phyloP scores from a whole-genome alignment of 202 grass and related monocot species.

The Hordeum pubiflorum region DNA sequence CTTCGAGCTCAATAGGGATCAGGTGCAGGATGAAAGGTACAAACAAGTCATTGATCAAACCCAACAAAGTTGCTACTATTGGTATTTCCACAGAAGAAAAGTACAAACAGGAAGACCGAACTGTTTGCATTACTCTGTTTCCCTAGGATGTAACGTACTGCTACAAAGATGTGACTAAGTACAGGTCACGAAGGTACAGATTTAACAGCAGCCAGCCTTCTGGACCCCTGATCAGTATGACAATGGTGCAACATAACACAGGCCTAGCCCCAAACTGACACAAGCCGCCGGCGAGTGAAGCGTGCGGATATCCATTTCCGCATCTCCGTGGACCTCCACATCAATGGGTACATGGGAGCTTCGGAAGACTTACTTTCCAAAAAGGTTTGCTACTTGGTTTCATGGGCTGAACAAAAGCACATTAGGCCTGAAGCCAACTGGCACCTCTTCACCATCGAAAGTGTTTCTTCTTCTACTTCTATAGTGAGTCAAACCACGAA shows the following conservation, averaged over 20 bases:
- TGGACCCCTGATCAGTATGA: neutral
- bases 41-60: neutral
- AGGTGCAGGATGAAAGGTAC: neutral
- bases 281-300: neutral
- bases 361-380: neutral
- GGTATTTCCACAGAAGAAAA: neutral
- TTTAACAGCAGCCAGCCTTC: constrained; percentile 6
- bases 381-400: neutral
- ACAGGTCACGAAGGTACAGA: neutral
- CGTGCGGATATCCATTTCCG: neutral
- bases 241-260: neutral
- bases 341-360: neutral
- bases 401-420: neutral
- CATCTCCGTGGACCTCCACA: neutral
- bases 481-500: constrained; percentile 80
- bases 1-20: neutral
- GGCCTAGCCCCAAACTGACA: neutral
- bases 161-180: neutral
- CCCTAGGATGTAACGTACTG: neutral
- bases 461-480: neutral
- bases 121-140: neutral
- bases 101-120: neutral
- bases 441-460: neutral
- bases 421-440: neutral
- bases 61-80: neutral